Base-by-base conservation (phyloP, 139 green algal species). In the Micromonas commoda region DNA sequence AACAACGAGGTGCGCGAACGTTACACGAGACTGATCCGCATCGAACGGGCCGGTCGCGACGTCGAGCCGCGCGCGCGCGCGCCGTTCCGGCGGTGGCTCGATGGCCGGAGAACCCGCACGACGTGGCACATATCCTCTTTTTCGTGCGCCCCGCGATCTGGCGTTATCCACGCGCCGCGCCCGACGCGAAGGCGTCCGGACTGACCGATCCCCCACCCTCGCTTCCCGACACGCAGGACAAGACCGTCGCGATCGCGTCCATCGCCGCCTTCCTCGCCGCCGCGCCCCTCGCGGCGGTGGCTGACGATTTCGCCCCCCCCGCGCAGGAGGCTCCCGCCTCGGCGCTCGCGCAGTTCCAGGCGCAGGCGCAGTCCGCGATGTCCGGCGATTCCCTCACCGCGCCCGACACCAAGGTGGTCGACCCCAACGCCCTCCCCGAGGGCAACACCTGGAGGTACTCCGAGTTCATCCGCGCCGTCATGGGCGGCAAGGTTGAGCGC, bases 401-500 rank as follows among this genome's bases (percentile, higher is more conserved):
- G 31, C n/a, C 72, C 1, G 19, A 51, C 29, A 61, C 72, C 45
- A 33, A 51, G 31, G 73, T 32, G 23, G 32, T 35, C 34, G 23
- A 54, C n/a, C 13, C 61, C 34, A 81, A 81, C 31, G 64, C 31
- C 21, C 90, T 97, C 73, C 96, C 96, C 24, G 96, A 99, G 86
- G 94, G 95, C 82, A 94, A 88, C 81, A 89, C 97, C 83, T 99
- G 96, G 96, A 85, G 96, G 13, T 98, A 98, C 88, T 91, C 80
- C 61, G 96, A 99, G 76, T 99, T 99, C 83, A 88, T 99, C 68
- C 86, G 85, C 13, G 96, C 96, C 2, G 96, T 99, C 1, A 73
- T 96, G 86, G 24, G 64, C 26, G 90, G 91, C 83, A 96, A 97
- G 86, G 92, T 99, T 0, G 96, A 99, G 89, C 92, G 95, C 64